Conservation (phyloP, 495 filamentous ascomycete species). For the Amniculicola lignicola region DNA sequence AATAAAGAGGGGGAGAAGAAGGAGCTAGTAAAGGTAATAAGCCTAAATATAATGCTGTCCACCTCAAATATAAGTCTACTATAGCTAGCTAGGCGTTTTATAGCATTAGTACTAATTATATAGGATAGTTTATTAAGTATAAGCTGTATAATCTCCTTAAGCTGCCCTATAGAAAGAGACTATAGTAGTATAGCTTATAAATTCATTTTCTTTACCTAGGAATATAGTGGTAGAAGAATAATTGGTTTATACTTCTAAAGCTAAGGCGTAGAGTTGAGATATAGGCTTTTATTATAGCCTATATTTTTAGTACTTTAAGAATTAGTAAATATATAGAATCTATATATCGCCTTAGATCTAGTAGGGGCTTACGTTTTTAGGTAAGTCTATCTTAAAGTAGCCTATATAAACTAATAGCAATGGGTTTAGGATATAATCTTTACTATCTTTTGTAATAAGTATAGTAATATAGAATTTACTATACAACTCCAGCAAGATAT, state of each 20-base stretch:
- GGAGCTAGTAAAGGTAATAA: too few relatives aligned
- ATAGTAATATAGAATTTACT: constrained; percentile 14
- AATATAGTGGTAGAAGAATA: constrained; percentile 16
- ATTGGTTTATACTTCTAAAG: too few relatives aligned
- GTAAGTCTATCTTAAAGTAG: constrained; percentile 19
- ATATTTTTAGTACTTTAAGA: constrained; percentile 19
- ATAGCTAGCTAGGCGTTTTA: constrained; percentile 13
- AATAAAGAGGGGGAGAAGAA: constrained; percentile 8
- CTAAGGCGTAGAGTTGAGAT: constrained; percentile 17
- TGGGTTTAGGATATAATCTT: constrained; percentile 17
- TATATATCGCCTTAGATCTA: constrained; percentile 14
- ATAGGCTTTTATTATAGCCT: constrained; percentile 9
- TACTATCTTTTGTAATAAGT: constrained; percentile 17
- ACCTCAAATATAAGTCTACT: constrained; percentile 21
- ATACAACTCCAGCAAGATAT: constrained; percentile 14
- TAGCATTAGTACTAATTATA: constrained; percentile 18
- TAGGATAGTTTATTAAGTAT: constrained; percentile 21
- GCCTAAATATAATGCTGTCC: constrained; percentile 17
- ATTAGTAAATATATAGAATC: constrained; percentile 21
- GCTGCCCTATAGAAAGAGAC: constrained; percentile 12
- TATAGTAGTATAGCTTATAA: constrained; percentile 13
- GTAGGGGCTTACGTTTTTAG: constrained; percentile 21
- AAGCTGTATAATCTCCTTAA: constrained; percentile 14
- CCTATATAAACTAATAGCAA: constrained; percentile 14
- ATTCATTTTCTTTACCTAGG: constrained; percentile 20